These are phyloP conservation scores for Rhodosporidiobolus sp. DNA, from an alignment of 768 basidiomycete genomes.

Conservation along the genomic window DNA sequence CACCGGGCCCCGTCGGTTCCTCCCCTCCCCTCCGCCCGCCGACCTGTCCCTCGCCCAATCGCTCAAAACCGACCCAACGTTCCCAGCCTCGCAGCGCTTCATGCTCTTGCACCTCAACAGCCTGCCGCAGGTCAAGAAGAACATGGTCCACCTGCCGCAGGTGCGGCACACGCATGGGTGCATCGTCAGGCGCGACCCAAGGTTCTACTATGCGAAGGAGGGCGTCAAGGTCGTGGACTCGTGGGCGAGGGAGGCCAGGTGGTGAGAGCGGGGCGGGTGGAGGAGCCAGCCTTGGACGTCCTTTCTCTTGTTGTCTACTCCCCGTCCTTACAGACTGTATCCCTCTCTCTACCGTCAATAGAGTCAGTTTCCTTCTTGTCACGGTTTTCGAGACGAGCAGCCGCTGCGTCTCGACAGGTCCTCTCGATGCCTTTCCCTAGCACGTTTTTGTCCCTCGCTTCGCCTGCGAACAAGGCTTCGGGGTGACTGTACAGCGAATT, in stretches of 20 bases:
- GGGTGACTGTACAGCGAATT: too few relatives aligned
- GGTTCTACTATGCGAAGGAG: background rate
- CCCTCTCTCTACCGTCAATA: too few relatives aligned
- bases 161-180: slow-evolving; percentile 30
- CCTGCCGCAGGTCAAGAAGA: slow-evolving; percentile 27
- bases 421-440: background rate
- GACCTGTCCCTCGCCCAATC: background rate
- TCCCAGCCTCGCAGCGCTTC: slow-evolving; percentile 18
- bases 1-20: background rate
- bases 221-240: slow-evolving; percentile 31
- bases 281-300: too few relatives aligned
- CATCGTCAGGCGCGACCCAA: slow-evolving; percentile 29
- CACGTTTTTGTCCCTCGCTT: background rate
- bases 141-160: slow-evolving; percentile 25
- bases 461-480: too few relatives aligned
- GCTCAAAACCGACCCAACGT: slow-evolving; percentile 25
- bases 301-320: too few relatives aligned
- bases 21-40: background rate
- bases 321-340: too few relatives aligned
- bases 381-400: slow-evolving; percentile 4
- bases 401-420: background rate
- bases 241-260: slow-evolving; percentile 23
- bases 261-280: too few relatives aligned
- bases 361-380: too few relatives aligned
- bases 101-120: slow-evolving; percentile 30